Conservation (phyloP, 1,139 yeast genomes). For the Diutina rugosa region DNA sequence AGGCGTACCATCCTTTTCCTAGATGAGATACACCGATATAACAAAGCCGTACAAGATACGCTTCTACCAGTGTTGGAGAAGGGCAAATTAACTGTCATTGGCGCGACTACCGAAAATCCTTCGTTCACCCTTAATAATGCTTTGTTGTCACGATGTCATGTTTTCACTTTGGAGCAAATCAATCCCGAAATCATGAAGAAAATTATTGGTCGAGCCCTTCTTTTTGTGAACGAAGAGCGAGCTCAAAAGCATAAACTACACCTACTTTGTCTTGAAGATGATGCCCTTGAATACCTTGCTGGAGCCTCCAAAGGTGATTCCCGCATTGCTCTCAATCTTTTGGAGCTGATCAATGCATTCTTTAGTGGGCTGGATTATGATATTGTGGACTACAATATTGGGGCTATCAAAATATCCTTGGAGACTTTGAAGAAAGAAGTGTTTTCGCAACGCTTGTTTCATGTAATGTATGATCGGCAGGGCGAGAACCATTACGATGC, state of each 20-base stretch:
- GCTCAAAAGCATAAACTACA: slow-evolving; percentile 25
- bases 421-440: slow-evolving; percentile 25
- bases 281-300: slow-evolving; percentile 57
- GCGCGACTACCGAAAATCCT: slow-evolving; percentile 97
- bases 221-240: slow-evolving; percentile 46
- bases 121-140: slow-evolving; percentile 87
- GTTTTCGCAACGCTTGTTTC: slow-evolving; percentile 26
- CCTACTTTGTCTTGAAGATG: slow-evolving; percentile 39
- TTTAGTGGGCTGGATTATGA: slow-evolving; percentile 21
- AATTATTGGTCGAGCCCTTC: slow-evolving; percentile 52
- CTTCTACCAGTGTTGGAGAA: slow-evolving; percentile 63
- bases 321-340: slow-evolving; percentile 62
- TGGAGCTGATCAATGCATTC: slow-evolving; percentile 41
- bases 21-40: slow-evolving; percentile 90
- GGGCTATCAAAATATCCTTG: slow-evolving; percentile 18
- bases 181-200: slow-evolving; percentile 37
- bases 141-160: slow-evolving; percentile 73
- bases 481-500: slow-evolving; percentile 94
- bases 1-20: slow-evolving; percentile 68
- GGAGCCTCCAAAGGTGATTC: slow-evolving; percentile 85
- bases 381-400: slow-evolving; percentile 8
- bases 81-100: slow-evolving; percentile 58
- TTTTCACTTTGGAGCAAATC: slow-evolving; percentile 67
- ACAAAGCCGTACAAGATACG: slow-evolving; percentile 81
- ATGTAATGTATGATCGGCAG: slow-evolving; percentile 65